phyloP scores from a whole-genome alignment of 1,284 basidiomycete species.

The Malassezia equina region DNA sequence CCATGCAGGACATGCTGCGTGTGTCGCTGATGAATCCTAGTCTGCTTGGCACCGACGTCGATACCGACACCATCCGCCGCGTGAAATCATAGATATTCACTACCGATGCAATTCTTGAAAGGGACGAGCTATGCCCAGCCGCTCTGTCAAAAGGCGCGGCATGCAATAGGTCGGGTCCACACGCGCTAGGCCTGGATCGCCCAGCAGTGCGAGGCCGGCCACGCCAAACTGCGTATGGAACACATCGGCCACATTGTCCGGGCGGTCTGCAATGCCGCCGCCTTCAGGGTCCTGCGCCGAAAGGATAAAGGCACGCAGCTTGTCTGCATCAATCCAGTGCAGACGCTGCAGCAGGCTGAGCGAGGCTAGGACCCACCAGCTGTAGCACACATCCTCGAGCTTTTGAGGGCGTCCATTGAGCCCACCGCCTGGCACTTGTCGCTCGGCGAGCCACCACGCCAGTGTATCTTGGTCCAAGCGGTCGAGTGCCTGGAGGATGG shows the following conservation, averaged over 20 bases:
- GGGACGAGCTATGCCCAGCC: slow-evolving; percentile 27
- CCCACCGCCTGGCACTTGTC: slow-evolving; percentile 84
- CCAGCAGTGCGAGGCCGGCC: slow-evolving; percentile 76
- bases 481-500: slow-evolving; percentile 73
- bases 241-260: slow-evolving; percentile 85
- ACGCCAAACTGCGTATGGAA: slow-evolving; percentile 92
- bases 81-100: not conserved
- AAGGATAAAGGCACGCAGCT: slow-evolving; percentile 69
- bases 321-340: slow-evolving; percentile 80
- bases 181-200: slow-evolving; percentile 70
- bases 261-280: slow-evolving; percentile 88
- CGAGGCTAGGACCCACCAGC: slow-evolving; percentile 87
- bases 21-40: not conserved
- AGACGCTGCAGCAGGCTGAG: slow-evolving; percentile 74
- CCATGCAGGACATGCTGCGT: not conserved
- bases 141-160: slow-evolving; percentile 63
- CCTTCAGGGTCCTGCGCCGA: slow-evolving; percentile 80
- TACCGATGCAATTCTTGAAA: slow-evolving; percentile 19
- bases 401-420: slow-evolving; percentile 93
- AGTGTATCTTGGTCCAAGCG: slow-evolving; percentile 52
- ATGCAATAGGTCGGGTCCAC: slow-evolving; percentile 94
- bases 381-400: slow-evolving; percentile 96
- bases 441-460: slow-evolving; percentile 83
- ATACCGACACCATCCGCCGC: not conserved
- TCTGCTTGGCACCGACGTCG: not conserved